Conservation (phyloP, 768 basidiomycete genomes). For the Suillus alpinus region DNA sequence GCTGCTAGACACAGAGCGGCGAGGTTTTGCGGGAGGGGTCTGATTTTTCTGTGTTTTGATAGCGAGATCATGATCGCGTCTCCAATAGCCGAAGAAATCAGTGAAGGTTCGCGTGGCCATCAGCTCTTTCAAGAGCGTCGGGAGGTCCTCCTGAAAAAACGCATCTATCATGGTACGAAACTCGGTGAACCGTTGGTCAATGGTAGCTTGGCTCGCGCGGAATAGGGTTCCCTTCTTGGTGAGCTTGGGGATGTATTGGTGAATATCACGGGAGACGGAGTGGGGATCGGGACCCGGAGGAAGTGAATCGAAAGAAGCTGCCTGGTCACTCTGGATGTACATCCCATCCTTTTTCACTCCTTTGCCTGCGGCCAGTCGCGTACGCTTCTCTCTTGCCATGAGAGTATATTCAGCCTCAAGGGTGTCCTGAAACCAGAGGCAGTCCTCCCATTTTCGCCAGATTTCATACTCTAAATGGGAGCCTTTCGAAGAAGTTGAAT, state of each 20-base stretch:
- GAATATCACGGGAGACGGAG: conserved; percentile 68
- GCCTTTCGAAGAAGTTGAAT: conserved; percentile 26
- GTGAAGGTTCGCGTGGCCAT: conserved; percentile 53
- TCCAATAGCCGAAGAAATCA: conserved; percentile 81
- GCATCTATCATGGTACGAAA: conserved; percentile 56
- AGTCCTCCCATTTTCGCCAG: conserved; percentile 83
- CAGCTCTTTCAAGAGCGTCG: conserved; percentile 65
- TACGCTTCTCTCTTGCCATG: conserved; percentile 64
- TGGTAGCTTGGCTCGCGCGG: conserved; percentile 61
- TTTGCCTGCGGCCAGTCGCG: conserved; percentile 66
- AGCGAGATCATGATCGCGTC: conserved; percentile 62
- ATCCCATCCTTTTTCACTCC: conserved; percentile 72
- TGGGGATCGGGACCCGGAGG: conserved; percentile 81
- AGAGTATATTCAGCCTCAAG: conserved; percentile 65
- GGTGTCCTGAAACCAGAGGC: conserved; percentile 68
- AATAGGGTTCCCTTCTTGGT: conserved; percentile 74
- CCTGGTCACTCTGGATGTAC: conserved; percentile 65
- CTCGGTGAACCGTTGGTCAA: conserved; percentile 62
- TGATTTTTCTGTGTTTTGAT: conserved; percentile 35
- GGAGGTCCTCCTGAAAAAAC: conserved; percentile 59
- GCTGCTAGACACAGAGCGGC: conserved; percentile 50
- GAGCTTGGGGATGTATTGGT: conserved; percentile 62
- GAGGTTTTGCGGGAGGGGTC: conserved; percentile 22
- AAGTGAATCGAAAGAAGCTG: conserved; percentile 82
- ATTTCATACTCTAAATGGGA: conserved; percentile 59